Evolutionary conservation across 768 basidiomycete genomes (phyloP), one percentile per base, ranked within the genome.

Genomic region (Strobilomyces confusus): DNA sequence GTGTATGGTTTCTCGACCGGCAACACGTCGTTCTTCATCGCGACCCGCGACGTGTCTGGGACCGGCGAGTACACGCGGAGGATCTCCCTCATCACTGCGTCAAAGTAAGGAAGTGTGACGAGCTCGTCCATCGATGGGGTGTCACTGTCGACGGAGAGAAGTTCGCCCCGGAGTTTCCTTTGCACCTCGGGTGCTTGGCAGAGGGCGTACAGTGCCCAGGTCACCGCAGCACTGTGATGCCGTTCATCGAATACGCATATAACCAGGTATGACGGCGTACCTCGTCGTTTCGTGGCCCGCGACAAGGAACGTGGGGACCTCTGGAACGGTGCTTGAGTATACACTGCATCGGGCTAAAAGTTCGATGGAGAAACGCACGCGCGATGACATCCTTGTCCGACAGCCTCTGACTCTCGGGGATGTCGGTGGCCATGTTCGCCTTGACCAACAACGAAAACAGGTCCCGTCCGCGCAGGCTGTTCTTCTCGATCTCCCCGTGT

Each of bases 91-190:
- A 85, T 73, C 11, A 86, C 77, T 19, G 72, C 73, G 56, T 89
- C 89, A n/a, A 91, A 80, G 60, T 86, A 89, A 0, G 84, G 78
- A 4, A 92, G 72, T 4, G 77, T 72, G 51, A 80, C 78, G 1
- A 91, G 75, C 30, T 83, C 77, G 30, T 90, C 87, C 82, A 89
- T 87, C 4, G 77, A 75, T 3, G 87, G 86, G 1, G 69, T 79
- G 11, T 86, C 80, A 0, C 80, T 82, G 1, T 73, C 60, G 12
- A 84, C 69, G 0, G 69, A 61, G 9, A 79, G 66, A 1, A 86
- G 70, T 60, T 90, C 87, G 1, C 79, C 73, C 1, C 84, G 75
- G 0, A 91, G 75, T 56, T 79, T 79, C 9, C 59, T 68, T 56
- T 88, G 86, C 5, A 78, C 68, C 1, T 75, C 69, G 0, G 74